Conservation (phyloP, 148 eudicot species). For the Dianthus caryophyllus region DNA sequence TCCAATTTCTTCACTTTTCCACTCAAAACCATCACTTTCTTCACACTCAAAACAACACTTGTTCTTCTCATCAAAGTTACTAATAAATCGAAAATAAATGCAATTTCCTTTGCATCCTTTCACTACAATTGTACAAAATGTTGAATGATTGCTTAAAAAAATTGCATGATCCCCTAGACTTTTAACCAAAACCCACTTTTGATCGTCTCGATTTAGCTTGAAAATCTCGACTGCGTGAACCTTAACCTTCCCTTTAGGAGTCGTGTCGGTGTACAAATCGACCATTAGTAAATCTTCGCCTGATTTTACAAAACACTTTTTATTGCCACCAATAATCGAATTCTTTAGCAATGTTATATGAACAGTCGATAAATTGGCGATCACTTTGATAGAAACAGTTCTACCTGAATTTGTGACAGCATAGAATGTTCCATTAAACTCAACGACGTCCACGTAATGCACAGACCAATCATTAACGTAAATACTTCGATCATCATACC, state of each 20-base stretch:
- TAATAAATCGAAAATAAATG: slow-evolving; percentile 33
- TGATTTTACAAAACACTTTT: slow-evolving; percentile 29
- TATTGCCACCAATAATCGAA: slow-evolving; percentile 28
- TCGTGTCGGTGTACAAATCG: slow-evolving; percentile 25
- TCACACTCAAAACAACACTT: slow-evolving; percentile 10
- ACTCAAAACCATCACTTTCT: slow-evolving; percentile 2
- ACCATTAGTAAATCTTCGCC: slow-evolving; percentile 24
- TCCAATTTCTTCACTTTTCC: slow-evolving; percentile 45
- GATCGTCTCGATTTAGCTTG: too few relatives aligned
- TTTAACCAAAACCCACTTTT: slow-evolving; percentile 25
- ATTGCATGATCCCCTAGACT: slow-evolving; percentile 20
- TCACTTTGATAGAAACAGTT: slow-evolving; percentile 16
- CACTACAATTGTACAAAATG: slow-evolving; percentile 19
- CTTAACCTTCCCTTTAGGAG: slow-evolving; percentile 17
- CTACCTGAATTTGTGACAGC: too few relatives aligned
- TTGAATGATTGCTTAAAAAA: slow-evolving; percentile 27
- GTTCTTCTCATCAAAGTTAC: slow-evolving; percentile 22
- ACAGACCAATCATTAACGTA: too few relatives aligned
- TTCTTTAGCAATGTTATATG: slow-evolving; percentile 16
- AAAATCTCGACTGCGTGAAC: slow-evolving; percentile 28
- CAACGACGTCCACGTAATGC: too few relatives aligned
- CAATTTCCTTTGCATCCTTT: slow-evolving; percentile 32
- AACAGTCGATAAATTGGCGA: not conserved
- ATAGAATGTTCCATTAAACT: too few relatives aligned
- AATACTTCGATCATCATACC: slow-evolving; percentile 36